Evolutionary conservation across 306 rosid genomes (phyloP).

Genomic region (Hylodesmum podocarpum): DNA sequence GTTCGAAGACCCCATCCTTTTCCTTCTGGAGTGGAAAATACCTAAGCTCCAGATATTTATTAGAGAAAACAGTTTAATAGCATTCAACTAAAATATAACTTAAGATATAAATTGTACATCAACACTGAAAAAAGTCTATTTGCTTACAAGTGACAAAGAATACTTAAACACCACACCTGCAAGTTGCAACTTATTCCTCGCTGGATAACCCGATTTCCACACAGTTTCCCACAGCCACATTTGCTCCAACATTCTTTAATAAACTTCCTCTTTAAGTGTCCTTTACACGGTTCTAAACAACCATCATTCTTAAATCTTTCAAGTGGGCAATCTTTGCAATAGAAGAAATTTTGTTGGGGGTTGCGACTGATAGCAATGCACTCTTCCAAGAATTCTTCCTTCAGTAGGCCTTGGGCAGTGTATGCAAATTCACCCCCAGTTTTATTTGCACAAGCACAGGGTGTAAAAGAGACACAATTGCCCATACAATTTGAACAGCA

Average conservation of each 20-base stretch:
- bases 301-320: constrained; percentile 69
- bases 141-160: constrained; percentile 7
- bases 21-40: constrained; percentile 76
- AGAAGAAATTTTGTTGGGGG: constrained; percentile 48
- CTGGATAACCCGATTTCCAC: constrained; percentile 91
- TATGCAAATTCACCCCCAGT: constrained; percentile 71
- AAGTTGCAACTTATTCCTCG: constrained; percentile 75
- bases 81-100: background rate
- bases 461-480: constrained; percentile 54
- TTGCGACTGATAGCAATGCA: constrained; percentile 57
- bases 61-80: constrained; percentile 3
- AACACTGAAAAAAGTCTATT: background rate
- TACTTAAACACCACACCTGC: constrained; percentile 58
- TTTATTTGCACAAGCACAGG: constrained; percentile 71
- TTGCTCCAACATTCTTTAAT: constrained; percentile 95
- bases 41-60: constrained; percentile 46
- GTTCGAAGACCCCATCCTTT: constrained; percentile 98
- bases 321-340: constrained; percentile 78
- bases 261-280: constrained; percentile 77
- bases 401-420: constrained; percentile 55
- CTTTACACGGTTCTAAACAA: constrained; percentile 82
- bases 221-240: constrained; percentile 82
- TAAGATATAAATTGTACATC: constrained; percentile 4
- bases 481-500: constrained; percentile 80
- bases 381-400: constrained; percentile 67